A percentile compares a stretch with the other conserved stretches of the same genome.
Conservation (phyloP, 495 filamentous ascomycete genomes). For the Penicillium parvum region DNA sequence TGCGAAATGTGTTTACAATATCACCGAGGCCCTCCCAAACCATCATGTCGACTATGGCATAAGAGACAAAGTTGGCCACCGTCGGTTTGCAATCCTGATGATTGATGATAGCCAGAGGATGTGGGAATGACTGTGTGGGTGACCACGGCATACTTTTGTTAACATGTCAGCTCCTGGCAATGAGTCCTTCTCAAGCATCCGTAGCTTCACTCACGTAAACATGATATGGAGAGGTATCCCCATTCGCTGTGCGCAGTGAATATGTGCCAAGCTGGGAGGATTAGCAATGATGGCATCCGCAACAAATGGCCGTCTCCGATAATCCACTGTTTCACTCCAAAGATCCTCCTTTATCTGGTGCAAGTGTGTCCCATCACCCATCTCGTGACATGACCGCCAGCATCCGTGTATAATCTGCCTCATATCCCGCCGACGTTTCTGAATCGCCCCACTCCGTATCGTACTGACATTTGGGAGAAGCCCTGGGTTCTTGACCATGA, state of each 20-base stretch:
- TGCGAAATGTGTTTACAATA: slow-evolving; percentile 68
- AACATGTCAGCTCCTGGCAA: neutral
- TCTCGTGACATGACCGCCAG: slow-evolving; percentile 71
- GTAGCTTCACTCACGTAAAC: slow-evolving; percentile 60
- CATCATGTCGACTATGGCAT: slow-evolving; percentile 76
- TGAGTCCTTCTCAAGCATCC: neutral
- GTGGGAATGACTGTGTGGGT: slow-evolving; percentile 50
- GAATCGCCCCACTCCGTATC: slow-evolving; percentile 64
- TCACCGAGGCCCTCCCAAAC: slow-evolving; percentile 79
- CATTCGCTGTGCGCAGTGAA: slow-evolving; percentile 75
- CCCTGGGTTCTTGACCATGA: slow-evolving; percentile 84
- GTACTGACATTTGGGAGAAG: slow-evolving; percentile 67
- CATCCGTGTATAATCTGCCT: slow-evolving; percentile 68
- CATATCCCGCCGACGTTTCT: slow-evolving; percentile 60
- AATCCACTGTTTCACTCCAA: slow-evolving; percentile 23
- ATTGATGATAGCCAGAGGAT: slow-evolving; percentile 53
- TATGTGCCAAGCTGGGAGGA: slow-evolving; percentile 75
- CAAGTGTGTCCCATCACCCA: slow-evolving; percentile 50
- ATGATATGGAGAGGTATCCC: slow-evolving; percentile 78
- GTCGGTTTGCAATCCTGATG: slow-evolving; percentile 48
- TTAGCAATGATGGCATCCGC: slow-evolving; percentile 84
- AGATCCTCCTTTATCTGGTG: slow-evolving; percentile 45
- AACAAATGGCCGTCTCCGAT: slow-evolving; percentile 59
- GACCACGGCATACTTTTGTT: slow-evolving; percentile 56
- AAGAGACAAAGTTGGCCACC: slow-evolving; percentile 69